Evolutionary conservation across 1,139 yeast species (phyloP), one percentile per base, ranked within the genome.

Genomic region (Debaryomyces subglobosus): DNA sequence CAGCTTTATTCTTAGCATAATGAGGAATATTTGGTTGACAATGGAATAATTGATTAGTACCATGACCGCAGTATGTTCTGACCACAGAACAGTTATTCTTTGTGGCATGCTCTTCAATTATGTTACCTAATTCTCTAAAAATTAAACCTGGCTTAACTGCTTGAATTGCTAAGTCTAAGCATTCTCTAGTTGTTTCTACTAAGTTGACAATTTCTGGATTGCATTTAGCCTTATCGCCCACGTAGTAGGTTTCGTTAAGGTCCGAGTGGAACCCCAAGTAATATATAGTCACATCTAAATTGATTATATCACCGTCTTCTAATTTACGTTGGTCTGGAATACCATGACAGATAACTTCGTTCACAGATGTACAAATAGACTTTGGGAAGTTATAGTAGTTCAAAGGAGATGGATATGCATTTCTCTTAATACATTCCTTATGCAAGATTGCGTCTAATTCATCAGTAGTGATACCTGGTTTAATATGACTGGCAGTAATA

Each of bases 321-420:
- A 95, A 77, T 36, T 83, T 84, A 48, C 92, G 81, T 70, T 88
- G 79, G 67, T 95, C 99, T 23, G 99, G 99, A 51, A 94, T 89
- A 56, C 99, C 99, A 67, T 94, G 99, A 67, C 99, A 94, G 53
- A 94, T 89, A 50, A 91, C 85, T 72, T 94, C 99, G 67, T 95
- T 92, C 38, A 95, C 85, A 5, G 97, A 90, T 1, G 97, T 90
- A 71, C 99, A 95, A 41, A 90, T 81, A 29, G 96, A 85, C 67
- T 91, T 92, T 36, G 99, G 98, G 72, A 84, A 95, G 68, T 90
- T 89, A 73, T 87, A 94, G 71, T 95, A 95, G 72, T 95, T 95
- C 54, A 94, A 77, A 4, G 99, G 97, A 13, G 97, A 89, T 23
- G 99, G 99, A 65, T 95, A 95, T 5, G 94, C 91, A 58, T 87